Percentiles rank a stretch among this genome's conserved stretches.
Conservation (phyloP, 352 stramenopile species). For the Phytophthora multivora region DNA sequence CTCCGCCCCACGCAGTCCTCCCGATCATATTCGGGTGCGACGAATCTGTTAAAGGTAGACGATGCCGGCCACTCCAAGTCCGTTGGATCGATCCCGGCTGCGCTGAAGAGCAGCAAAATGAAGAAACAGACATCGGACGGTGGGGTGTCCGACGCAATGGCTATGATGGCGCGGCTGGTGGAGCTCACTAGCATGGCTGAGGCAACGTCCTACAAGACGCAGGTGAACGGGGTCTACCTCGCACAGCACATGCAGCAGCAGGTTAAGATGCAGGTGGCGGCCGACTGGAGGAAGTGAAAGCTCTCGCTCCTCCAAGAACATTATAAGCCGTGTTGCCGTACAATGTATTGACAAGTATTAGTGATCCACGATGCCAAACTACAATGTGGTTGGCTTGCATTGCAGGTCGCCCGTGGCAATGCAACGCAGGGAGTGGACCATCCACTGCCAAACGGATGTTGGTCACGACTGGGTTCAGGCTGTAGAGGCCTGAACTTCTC, state of each 20-base stretch:
- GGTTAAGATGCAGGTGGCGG: constrained; percentile 13
- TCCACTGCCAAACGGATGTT: constrained; percentile 10
- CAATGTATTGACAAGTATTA: constrained; percentile 20
- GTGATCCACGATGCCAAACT: neutral
- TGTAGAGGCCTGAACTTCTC: constrained; percentile 7
- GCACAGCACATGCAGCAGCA: constrained; percentile 34
- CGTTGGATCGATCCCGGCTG: no score
- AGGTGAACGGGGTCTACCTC: constrained; percentile 39
- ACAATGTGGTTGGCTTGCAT: neutral
- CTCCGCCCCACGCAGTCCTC: constrained; percentile 5
- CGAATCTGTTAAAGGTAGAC: constrained; percentile 8
- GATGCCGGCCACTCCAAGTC: constrained; percentile 17
- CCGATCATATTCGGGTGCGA: constrained; percentile 18
- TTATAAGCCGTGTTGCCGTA: constrained; percentile 8
- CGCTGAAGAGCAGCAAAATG: constrained; percentile 5
- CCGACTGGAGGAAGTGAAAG: constrained; percentile 25
- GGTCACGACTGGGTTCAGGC: constrained; percentile 2
- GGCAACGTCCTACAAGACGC: constrained; percentile 33
- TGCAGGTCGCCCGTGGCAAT: constrained; percentile 6
- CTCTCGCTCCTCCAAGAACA: neutral
- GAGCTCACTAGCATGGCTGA: constrained; percentile 37
- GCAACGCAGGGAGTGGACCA: neutral
- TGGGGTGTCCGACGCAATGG: constrained; percentile 5
- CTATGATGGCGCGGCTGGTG: constrained; percentile 28
- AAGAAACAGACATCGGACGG: constrained; percentile 18